Percentiles rank a stretch among this genome's conserved stretches.
These are phyloP conservation scores for Baudoinia panamericana DNA, from an alignment of 495 filamentous ascomycete genomes.

Conservation along the genomic window DNA sequence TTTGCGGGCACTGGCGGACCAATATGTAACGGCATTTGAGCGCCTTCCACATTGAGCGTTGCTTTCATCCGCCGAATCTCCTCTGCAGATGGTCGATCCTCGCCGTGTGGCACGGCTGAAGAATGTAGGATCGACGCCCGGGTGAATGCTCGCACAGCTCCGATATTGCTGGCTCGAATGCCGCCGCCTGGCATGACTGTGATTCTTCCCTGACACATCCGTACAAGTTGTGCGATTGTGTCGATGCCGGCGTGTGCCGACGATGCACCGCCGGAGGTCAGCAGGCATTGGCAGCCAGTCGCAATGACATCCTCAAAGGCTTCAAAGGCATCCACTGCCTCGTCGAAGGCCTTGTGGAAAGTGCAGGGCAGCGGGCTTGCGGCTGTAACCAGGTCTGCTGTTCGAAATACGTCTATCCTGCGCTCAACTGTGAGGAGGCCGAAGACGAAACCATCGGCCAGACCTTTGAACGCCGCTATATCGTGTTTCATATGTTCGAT, in stretches of 20 bases:
- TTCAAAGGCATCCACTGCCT: slow-evolving; percentile 27
- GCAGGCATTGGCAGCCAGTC: slow-evolving; percentile 35
- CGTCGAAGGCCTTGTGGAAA: slow-evolving; percentile 43
- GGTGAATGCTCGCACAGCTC: neutral
- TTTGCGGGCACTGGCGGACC: too few species aligned
- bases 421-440: slow-evolving; percentile 29
- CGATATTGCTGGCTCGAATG: slow-evolving; percentile 9
- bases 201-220: slow-evolving; percentile 6
- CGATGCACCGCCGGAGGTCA: slow-evolving; percentile 36
- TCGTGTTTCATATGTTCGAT: slow-evolving; percentile 33
- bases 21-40: neutral
- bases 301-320: slow-evolving; percentile 26
- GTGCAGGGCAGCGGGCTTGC: slow-evolving; percentile 37
- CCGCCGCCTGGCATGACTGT: slow-evolving; percentile 17
- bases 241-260: slow-evolving; percentile 18
- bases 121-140: slow-evolving; percentile 9
- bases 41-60: neutral
- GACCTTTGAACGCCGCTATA: slow-evolving; percentile 25
- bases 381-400: slow-evolving; percentile 30
- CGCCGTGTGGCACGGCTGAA: slow-evolving; percentile 1
- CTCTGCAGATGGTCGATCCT: neutral
- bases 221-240: slow-evolving; percentile 16
- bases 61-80: slow-evolving; percentile 3
- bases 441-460: slow-evolving; percentile 39
- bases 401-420: slow-evolving; percentile 29